Evolutionary conservation across 495 filamentous ascomycete species (phyloP), one percentile per base, ranked within the genome.

Genomic region (Penicillium bialowiezense): DNA sequence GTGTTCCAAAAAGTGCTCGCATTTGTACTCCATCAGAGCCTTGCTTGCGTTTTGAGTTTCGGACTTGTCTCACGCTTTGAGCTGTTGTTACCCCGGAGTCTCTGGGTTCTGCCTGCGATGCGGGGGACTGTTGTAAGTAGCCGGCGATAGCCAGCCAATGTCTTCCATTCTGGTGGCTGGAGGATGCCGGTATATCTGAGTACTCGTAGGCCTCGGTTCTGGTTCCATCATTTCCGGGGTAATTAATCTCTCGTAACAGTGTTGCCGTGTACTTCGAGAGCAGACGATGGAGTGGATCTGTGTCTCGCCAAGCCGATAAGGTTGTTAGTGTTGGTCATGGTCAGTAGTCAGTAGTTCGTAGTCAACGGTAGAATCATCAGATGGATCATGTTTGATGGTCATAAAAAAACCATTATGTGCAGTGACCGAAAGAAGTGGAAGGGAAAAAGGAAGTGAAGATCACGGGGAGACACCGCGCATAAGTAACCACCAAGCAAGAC

Each of bases 201-300:
- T n/a, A n/a, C n/a, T n/a, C n/a, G n/a, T n/a, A n/a, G n/a, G n/a
- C n/a, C n/a, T 42, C 41, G 19, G 35, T 20, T 23, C 51, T 28
- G 28, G 41, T 24, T 24, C 14, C 17, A 24, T 41, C 3, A 24
- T 24, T 18, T 64, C 60, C 37, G 60, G 60, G 58, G 58, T 64
- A 64, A 63, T 59, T 62, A 47, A 35, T 59, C 55, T 64, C 61
- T 64, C 61, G 61, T 64, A 64, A 62, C 19, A 45, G 23, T 38
- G 24, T 21, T 32, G 26, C 24, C 14, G 15, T 33, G 43, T 33
- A n/a, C n/a, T n/a, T n/a, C n/a, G n/a, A 17, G n/a, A 23, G 37
- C 31, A 31, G 52, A 46, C 32, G 44, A 43, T 31, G 17, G 3
- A 38, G 57, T 63, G 60, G 60, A 63, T 60, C 59, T 41, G 47